phyloP scores from a whole-genome alignment of 768 basidiomycete species.

The Sarcodon aspratus region DNA sequence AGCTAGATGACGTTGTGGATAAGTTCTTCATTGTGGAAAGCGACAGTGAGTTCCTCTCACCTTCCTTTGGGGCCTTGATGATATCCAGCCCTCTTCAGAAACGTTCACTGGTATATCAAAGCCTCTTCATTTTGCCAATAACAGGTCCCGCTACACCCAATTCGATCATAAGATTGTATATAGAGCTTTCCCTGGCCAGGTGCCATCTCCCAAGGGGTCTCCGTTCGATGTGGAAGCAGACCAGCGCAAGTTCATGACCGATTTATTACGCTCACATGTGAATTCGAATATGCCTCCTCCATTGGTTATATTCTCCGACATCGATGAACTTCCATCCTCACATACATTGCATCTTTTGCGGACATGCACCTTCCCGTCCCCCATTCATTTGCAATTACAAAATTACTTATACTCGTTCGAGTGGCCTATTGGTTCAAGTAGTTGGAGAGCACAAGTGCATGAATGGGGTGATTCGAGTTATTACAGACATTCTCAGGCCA shows the following conservation, averaged over 20 bases:
- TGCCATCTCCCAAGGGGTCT: slow-evolving; percentile 27
- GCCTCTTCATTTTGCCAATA: slow-evolving; percentile 34
- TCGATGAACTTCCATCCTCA: slow-evolving; percentile 49
- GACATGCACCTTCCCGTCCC: slow-evolving; percentile 37
- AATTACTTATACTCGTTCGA: slow-evolving; percentile 52
- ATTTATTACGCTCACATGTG: slow-evolving; percentile 29
- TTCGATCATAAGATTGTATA: slow-evolving; percentile 46
- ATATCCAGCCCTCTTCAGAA: not conserved
- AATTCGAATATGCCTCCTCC: slow-evolving; percentile 17
- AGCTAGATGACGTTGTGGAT: slow-evolving; percentile 45
- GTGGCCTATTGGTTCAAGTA: slow-evolving; percentile 41
- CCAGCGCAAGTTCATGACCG: slow-evolving; percentile 38
- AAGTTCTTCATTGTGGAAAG: slow-evolving; percentile 52
- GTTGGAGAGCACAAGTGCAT: slow-evolving; percentile 47
- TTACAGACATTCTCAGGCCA: slow-evolving; percentile 40
- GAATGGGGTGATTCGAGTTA: slow-evolving; percentile 28
- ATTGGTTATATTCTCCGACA: slow-evolving; percentile 50
- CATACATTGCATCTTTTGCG: slow-evolving; percentile 40
- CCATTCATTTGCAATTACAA: slow-evolving; percentile 49
- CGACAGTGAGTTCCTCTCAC: slow-evolving; percentile 19
- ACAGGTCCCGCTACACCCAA: slow-evolving; percentile 33
- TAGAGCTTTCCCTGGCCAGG: slow-evolving; percentile 32
- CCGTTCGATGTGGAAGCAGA: slow-evolving; percentile 40
- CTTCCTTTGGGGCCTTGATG: not conserved
- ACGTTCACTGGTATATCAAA: slow-evolving; percentile 55